Evolutionary conservation across 192 early-diverging fungal species (phyloP), one percentile per base, ranked within the genome.

Genomic region (Mortierella alpina): DNA sequence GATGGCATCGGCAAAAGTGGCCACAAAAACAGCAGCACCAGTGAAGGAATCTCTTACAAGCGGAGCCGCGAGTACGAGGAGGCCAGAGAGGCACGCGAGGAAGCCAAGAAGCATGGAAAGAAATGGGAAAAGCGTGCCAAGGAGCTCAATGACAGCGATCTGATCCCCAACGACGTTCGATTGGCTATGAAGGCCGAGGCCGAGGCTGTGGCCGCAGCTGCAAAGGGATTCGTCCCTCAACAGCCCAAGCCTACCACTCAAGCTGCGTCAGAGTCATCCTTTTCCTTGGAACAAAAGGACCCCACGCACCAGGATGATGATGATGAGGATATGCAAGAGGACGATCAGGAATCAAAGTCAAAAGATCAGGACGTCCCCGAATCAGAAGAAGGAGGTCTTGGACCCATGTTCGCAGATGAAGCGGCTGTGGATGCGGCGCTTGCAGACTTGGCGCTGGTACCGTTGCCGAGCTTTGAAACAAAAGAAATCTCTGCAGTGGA

Each of bases 381-480:
- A 7, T 79, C 84, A 5, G 62, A 66, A 15, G 78, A 59, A 31
- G 55, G 69, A 15, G 58, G 72, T n/a, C 68, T 58, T 31, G 70
- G 71, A 5, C 41, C 69, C 0, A 54, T 62, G 18, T 61, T 63
- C 50, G 40, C 63, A 54, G 66, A 72, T 22, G 77, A 80, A 1
- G 77, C 70, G 2, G 65, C 64, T 0, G 58, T 57, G 6, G 77
- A 80, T 17, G 77, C 77, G 0, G 77, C 77, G 18, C 66, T 80
- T 22, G 77, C 77, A 45, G 77, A 71, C 42, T 61, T 31, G 15
- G 69, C 70, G 7, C 51, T 68, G 8, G 82, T 77, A n/a, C 82
- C 86, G 5, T 82, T 90, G 8, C 88, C 88, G 9, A 68, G 74
- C 63, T 82, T 86, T 76, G 75, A 74, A 66, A 57, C 54, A 49